Base-by-base conservation (phyloP, 2,329 filamentous ascomycete genomes). In the Ascochyta fabae region DNA sequence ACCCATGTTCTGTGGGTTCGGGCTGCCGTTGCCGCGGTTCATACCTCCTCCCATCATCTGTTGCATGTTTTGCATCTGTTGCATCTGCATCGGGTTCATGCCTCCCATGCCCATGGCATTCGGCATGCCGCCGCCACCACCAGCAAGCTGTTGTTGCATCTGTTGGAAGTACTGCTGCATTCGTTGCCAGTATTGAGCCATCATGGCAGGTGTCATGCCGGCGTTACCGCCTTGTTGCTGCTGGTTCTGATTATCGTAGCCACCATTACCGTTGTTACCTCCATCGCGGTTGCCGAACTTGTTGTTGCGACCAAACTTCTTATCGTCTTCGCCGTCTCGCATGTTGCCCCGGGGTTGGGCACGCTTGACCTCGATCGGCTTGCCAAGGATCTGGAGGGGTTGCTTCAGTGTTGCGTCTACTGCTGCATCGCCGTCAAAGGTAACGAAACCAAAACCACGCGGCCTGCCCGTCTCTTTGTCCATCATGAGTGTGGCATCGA, bases 401-500 rank as follows among this genome's bases (percentile, higher is more conserved):
- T 88, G 85, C 52, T 89, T 87, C 39, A 99, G 86, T 58, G 93
- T 96, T 31, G 91, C 90, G 62, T 99, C 95, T 40, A 99, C 95
- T 16, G 95, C 95, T 15, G 91, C 88, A 70, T 99, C 95, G 64
- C 89, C 96, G 77, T 99, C 95, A 67, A 99, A 99, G 0, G 95
- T 99, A 48, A 99, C 95, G 75, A 99, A 99, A 13, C 95, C 95
- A 70, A 99, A 99, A 1, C 95, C 95, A 71, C 95, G 86, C 3
- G 95, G 95, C 36, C 95, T 87, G n/a, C 95, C 95, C 0, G 95
- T 99, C 75, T 99, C 95, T 78, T 99, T 99, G 76, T 99, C 95
- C 88, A 99, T 99, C 95, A 99, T 99, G 2, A 99, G 86, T 0
- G 95, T 99, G 2, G 95, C 95, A 78, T 99, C 95, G 35, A 99